Percentiles rank a stretch among this genome's conserved stretches.
These are phyloP conservation scores for Fusarium phyllophilum DNA, from an alignment of 2,329 filamentous ascomycete species.

Conservation along the genomic window DNA sequence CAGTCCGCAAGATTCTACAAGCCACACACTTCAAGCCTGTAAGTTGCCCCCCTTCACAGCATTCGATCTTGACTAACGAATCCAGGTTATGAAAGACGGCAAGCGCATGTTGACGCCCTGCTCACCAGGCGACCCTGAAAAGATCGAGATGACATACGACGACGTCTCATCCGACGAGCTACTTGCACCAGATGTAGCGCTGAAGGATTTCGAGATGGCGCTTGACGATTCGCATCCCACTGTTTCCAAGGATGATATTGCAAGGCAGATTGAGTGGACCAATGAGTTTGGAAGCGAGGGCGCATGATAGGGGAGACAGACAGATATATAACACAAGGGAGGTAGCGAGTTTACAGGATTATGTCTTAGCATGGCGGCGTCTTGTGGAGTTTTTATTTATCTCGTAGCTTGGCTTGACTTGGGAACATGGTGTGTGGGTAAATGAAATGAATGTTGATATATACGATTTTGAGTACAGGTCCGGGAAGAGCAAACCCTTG, in stretches of 20 bases:
- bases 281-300: constrained; percentile 96
- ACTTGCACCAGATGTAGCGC: constrained; percentile 83
- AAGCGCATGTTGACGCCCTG: constrained; percentile 83
- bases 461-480: neutral
- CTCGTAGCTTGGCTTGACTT: constrained; percentile 21
- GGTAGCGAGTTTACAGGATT: constrained; percentile 38
- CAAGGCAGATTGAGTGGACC: constrained; percentile 91
- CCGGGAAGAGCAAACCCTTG: neutral
- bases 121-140: constrained; percentile 87
- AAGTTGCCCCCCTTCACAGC: constrained; percentile 40
- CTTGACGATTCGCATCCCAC: constrained; percentile 90
- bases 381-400: constrained; percentile 38
- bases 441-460: constrained; percentile 25
- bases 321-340: constrained; percentile 5
- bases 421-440: constrained; percentile 27
- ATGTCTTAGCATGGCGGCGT: constrained; percentile 41
- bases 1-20: constrained; percentile 94
- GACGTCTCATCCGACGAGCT: constrained; percentile 85
- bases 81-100: constrained; percentile 75
- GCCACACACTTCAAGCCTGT: constrained; percentile 98
- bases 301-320: constrained; percentile 53
- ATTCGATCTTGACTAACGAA: neutral
- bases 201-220: constrained; percentile 94
- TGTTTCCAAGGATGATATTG: constrained; percentile 86
- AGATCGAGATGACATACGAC: constrained; percentile 93